These are phyloP conservation scores for Pichia inconspicua DNA, from an alignment of 1,139 yeast genomes.

Conservation along the genomic window DNA sequence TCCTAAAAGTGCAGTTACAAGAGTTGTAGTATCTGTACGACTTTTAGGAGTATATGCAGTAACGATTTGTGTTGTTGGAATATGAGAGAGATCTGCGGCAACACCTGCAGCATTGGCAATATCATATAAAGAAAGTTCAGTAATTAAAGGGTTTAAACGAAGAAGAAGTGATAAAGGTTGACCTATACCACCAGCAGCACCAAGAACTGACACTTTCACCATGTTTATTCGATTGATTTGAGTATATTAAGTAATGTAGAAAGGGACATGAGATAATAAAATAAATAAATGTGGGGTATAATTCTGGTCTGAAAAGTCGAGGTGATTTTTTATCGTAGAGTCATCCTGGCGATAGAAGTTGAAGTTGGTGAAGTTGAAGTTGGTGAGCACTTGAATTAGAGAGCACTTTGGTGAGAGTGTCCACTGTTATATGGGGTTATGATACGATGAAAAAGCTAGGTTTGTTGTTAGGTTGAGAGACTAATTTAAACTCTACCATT, in stretches of 20 bases:
- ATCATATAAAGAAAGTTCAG: conserved; percentile 55
- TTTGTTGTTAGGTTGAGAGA: too few species aligned
- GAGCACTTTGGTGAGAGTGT: too few species aligned
- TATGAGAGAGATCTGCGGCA: conserved; percentile 68
- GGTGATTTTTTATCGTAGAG: too few species aligned
- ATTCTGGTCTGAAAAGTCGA: background rate
- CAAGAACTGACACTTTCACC: conserved; percentile 63
- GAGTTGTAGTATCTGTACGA: conserved; percentile 35
- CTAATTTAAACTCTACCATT: too few species aligned
- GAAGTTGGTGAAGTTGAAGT: too few species aligned
- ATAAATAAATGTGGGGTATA: background rate
- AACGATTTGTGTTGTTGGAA: conserved; percentile 45
- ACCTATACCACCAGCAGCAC: conserved; percentile 80
- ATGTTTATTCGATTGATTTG: conserved; percentile 5
- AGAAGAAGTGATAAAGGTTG: conserved; percentile 64
- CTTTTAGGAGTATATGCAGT: conserved; percentile 48
- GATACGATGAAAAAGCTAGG: too few species aligned
- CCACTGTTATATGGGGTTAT: too few species aligned
- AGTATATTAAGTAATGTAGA: background rate
- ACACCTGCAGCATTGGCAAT: conserved; percentile 65
- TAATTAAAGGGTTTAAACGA: conserved; percentile 48
- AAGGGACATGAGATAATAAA: background rate
- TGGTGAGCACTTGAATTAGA: too few species aligned
- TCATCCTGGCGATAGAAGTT: too few species aligned
- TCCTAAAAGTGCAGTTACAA: conserved; percentile 40